Percentiles rank a stretch among this genome's conserved stretches.
Evolutionary conservation across 192 early-diverging fungal genomes (phyloP).

Genomic region (Chytriomyces sp.): DNA sequence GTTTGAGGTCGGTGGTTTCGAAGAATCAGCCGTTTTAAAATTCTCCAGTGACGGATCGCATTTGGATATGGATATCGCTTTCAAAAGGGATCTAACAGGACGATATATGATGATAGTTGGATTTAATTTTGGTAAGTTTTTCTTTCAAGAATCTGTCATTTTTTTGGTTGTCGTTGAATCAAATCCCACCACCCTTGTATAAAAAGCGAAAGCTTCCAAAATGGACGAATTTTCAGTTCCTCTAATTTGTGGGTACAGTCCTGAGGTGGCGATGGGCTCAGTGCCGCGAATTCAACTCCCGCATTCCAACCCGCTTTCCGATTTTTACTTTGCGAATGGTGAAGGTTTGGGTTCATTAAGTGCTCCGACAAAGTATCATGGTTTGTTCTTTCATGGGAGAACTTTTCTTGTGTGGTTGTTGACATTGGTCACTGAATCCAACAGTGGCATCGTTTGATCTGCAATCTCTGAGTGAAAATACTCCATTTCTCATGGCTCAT

Average conservation of each 20-base stretch:
- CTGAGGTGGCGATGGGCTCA: background rate
- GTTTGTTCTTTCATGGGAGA: background rate
- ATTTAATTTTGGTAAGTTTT: slow-evolving; percentile 17
- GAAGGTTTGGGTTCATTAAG: background rate
- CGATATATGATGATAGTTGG: background rate
- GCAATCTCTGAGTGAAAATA: slow-evolving; percentile 1
- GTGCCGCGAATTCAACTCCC: background rate
- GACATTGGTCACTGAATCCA: background rate
- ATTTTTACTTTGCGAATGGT: slow-evolving; percentile 1
- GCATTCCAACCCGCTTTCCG: background rate
- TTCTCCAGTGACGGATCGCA: slow-evolving; percentile 25
- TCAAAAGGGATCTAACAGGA: slow-evolving; percentile 13
- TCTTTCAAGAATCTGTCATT: no score
- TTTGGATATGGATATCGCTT: slow-evolving; percentile 24
- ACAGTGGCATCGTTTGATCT: slow-evolving; percentile 20
- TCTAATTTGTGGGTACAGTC: slow-evolving; percentile 15
- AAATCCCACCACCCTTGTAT: no score
- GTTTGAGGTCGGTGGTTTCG: slow-evolving; percentile 19
- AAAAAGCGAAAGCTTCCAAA: slow-evolving; percentile 15
- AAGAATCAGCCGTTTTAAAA: slow-evolving; percentile 24
- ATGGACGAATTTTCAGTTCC: slow-evolving; percentile 15
- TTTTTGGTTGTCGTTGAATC: no score
- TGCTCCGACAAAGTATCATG: slow-evolving; percentile 13
- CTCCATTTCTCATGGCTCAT: slow-evolving; percentile 15
- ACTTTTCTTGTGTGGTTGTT: background rate